Evolutionary conservation across 2,329 filamentous ascomycete species (phyloP), one percentile per base, ranked within the genome.

Genomic region (Aspergillus fumigatus): DNA sequence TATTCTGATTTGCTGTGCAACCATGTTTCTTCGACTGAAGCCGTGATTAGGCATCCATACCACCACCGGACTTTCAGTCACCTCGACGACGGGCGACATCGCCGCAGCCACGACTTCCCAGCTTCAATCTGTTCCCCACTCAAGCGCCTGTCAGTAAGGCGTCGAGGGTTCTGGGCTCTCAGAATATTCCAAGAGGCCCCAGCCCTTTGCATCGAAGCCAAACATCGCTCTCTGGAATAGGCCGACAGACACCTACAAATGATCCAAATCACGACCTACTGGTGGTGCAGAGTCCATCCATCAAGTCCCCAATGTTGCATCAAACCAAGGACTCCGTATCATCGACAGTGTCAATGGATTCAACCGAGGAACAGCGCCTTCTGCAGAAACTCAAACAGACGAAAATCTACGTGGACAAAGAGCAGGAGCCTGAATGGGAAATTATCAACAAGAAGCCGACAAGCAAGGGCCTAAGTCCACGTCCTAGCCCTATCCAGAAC

Each of bases 61-160:
- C 52, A 3, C 53, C 51, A 23, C 57, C 59, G 29, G 55, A 68
- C 17, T 49, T 64, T 27, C 43, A 50, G 11, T 62, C 59, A 27
- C 68, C 70, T 23, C 66, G 66, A 56, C 67, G 71, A 48, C 69
- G 72, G 48, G 71, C 70, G 27, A 75, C 71, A 21, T 76, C 74
- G 23, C 72, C 74, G 27, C 65, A 62, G 49, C 65, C 71, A 6
- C 70, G 65, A 50, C 70, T 73, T 27, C 68, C 73, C 4, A 70
- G 65, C 41, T 77, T 77, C 54, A 70, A 67, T 4, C 57, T 76
- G 6, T 77, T 77, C 48, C 75, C 75, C 2, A 49, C 68, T 5
- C 43, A 47, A 11, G 67, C 69, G 2, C 68, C 69, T 23, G 59
- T 67, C 2, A 63, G 58, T n/a, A 73, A 73, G 38, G 65, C 65